These are phyloP conservation scores for Termitomyces sp. DNA, from an alignment of 768 basidiomycete genomes.

Conservation along the genomic window DNA sequence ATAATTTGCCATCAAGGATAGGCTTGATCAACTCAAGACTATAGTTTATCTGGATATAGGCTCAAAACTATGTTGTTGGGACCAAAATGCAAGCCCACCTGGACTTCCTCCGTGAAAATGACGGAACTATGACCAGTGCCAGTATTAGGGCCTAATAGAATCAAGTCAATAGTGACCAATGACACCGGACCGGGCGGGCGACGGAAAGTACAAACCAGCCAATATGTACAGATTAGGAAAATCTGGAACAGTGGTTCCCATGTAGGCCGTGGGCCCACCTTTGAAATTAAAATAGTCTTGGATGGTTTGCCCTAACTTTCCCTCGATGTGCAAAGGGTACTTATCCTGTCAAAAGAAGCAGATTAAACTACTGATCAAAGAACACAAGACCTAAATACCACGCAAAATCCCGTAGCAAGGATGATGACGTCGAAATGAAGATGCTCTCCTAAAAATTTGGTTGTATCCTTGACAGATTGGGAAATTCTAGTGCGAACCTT, in stretches of 20 bases:
- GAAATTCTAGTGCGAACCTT: constrained; percentile 19
- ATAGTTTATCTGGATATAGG: constrained; percentile 31
- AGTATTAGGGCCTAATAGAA: constrained; percentile 35
- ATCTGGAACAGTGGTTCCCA: constrained; percentile 35
- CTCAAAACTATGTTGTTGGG: not conserved
- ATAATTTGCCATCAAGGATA: constrained; percentile 12
- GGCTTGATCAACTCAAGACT: constrained; percentile 21
- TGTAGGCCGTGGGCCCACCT: constrained; percentile 38
- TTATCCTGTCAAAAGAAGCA: constrained; percentile 19
- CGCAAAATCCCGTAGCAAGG: constrained; percentile 29
- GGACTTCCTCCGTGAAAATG: constrained; percentile 36
- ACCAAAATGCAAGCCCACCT: constrained; percentile 19
- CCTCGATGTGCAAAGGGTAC: constrained; percentile 27
- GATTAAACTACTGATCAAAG: not conserved
- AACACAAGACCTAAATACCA: constrained; percentile 14
- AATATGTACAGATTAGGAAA: constrained; percentile 42
- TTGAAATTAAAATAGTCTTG: constrained; percentile 32
- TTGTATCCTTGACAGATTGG: not conserved
- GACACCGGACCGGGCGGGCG: not conserved
- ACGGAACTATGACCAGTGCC: constrained; percentile 39
- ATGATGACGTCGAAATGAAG: constrained; percentile 33
- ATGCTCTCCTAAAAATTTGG: constrained; percentile 22
- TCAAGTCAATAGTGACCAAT: not conserved
- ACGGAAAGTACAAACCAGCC: constrained; percentile 21
- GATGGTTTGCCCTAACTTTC: constrained; percentile 24